Evolutionary conservation across 495 filamentous ascomycete species (phyloP), one percentile per base, ranked within the genome.

Genomic region (Aspergillus ostianus): DNA sequence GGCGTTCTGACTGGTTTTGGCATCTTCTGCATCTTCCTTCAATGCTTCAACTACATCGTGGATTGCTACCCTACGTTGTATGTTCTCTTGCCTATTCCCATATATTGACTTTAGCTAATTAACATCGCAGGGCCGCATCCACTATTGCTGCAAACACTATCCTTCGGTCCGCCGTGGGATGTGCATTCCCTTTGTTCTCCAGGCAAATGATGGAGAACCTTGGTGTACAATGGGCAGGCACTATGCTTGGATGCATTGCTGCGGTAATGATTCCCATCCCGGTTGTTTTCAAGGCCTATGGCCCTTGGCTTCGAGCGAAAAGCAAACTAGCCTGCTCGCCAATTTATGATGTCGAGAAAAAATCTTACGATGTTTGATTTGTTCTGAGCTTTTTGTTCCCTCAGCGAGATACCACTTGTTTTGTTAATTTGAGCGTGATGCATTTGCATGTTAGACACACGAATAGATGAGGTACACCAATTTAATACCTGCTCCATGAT

Each of bases 111-210:
- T 3, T 10, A 15, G 4, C 20, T 52, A 26, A 17, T 9, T 7
- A 58, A 13, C 9, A 44, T 8, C 32, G 48, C 56, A 85, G 82
- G 56, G 91, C 91, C 13, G 91, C 91, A 41, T 93, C 90, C 6
- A 90, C 91, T 26, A 91, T 96, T 50, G 92, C 92, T 8, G 91
- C 87, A 21, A 96, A 97, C 70, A 94, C 92, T 0, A 92, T 97
- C 70, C 77, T 94, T 9, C 89, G 92, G 3, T 92, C 88, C 6
- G 73, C 90, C 0, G 84, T 84, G 48, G 91, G 88, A 21, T 88
- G 89, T 8, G 85, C 81, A 0, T 96, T 96, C 73, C 92, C 92
- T 12, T 80, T 97, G 3, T 97, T 97, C 69, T 80, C 86, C 0
- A 83, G 76, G 12, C 88, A 93, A 63, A 92, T 96, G 89, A 94